phyloP scores from a whole-genome alignment of 768 basidiomycete species.

The Hemileccinum rubropunctum region DNA sequence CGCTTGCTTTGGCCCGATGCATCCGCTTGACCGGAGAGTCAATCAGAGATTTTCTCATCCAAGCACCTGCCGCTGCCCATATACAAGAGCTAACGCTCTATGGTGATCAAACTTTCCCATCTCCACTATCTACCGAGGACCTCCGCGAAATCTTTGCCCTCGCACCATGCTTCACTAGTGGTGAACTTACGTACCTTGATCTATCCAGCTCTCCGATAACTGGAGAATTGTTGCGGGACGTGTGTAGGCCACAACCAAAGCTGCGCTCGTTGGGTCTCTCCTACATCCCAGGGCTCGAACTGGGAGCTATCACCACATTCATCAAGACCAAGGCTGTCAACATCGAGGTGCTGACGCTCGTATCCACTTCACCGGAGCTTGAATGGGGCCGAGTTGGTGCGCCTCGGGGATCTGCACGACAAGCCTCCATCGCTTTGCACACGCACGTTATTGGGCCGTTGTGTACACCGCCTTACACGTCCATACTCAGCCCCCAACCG shows the following conservation, averaged over 20 bases:
- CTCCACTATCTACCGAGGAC: constrained; percentile 65
- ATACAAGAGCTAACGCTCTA: constrained; percentile 84
- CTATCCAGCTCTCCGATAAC: constrained; percentile 82
- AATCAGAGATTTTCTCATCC: constrained; percentile 68
- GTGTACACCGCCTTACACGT: constrained; percentile 74
- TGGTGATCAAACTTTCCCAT: constrained; percentile 81
- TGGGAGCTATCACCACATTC: constrained; percentile 67
- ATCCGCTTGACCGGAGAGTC: constrained; percentile 77
- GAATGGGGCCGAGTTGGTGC: constrained; percentile 47
- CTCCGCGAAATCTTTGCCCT: constrained; percentile 60
- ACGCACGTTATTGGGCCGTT: constrained; percentile 74
- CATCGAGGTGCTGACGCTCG: constrained; percentile 84
- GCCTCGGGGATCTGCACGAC: constrained; percentile 48
- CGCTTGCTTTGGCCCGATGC: constrained; percentile 85
- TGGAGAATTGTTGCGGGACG: constrained; percentile 43
- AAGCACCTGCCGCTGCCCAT: constrained; percentile 58
- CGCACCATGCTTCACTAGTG: constrained; percentile 79
- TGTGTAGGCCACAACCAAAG: constrained; percentile 61
- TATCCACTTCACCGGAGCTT: constrained; percentile 74
- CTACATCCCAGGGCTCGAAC: constrained; percentile 69
- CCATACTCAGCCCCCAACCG: constrained; percentile 42
- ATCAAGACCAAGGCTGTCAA: constrained; percentile 62
- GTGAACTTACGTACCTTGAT: constrained; percentile 83
- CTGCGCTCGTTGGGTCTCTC: constrained; percentile 90
- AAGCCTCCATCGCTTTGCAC: constrained; percentile 76